These are phyloP conservation scores for Cercis canadensis DNA, from an alignment of 306 rosid species.

Conservation along the genomic window DNA sequence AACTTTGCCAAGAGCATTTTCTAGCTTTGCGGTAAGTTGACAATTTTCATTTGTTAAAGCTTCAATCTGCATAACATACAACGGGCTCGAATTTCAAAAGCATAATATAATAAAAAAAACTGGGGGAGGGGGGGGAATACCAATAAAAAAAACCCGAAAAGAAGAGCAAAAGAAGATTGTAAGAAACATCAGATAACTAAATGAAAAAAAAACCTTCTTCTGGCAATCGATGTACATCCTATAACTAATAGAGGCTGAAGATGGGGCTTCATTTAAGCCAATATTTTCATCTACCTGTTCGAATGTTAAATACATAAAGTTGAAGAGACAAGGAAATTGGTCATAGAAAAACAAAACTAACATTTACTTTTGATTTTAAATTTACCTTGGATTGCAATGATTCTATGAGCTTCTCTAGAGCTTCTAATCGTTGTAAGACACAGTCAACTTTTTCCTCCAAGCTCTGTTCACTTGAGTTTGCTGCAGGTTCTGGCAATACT, in stretches of 20 bases:
- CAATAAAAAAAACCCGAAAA: conserved; percentile 9
- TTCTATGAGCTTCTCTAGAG: conserved; percentile 39
- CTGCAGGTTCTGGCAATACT: conserved; percentile 28
- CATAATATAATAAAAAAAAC: too few species aligned
- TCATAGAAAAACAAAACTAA: conserved; percentile 4
- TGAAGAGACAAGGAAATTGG: neutral
- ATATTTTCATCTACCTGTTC: conserved; percentile 48
- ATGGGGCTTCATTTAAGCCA: conserved; percentile 33
- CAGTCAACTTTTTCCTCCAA: conserved; percentile 55
- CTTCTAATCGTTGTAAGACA: conserved; percentile 46
- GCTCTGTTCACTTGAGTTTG: conserved; percentile 29
- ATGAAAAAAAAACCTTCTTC: conserved; percentile 58
- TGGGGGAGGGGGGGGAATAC: too few species aligned
- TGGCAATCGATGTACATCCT: conserved; percentile 59
- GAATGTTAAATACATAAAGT: conserved; percentile 23
- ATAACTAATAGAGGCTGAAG: conserved; percentile 36
- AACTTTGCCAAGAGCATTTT: too few species aligned
- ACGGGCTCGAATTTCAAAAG: too few species aligned
- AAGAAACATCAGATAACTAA: too few species aligned
- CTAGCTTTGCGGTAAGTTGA: too few species aligned
- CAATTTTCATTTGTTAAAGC: too few species aligned
- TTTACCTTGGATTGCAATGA: conserved; percentile 51
- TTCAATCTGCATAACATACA: too few species aligned
- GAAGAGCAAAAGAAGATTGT: conserved; percentile 8
- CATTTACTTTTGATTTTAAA: neutral